Conservation (phyloP, 2,329 filamentous ascomycete species). For the Colletotrichum horii region DNA sequence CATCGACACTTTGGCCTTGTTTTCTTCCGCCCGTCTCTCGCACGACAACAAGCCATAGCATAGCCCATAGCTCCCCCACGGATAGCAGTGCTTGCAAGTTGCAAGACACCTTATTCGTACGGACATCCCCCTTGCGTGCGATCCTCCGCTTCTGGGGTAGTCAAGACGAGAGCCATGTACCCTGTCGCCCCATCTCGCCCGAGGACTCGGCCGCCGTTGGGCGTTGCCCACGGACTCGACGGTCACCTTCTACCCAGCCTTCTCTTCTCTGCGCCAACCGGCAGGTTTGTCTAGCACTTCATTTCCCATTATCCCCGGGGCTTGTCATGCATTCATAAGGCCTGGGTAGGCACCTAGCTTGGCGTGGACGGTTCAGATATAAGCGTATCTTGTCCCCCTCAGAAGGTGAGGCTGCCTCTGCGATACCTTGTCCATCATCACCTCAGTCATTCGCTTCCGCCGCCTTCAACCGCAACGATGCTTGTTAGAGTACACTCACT, state of each 20-base stretch:
- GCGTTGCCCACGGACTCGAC: slow-evolving; percentile 2
- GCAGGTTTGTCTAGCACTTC: neutral
- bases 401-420: neutral
- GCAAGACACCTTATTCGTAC: neutral
- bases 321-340: neutral
- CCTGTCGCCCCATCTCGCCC: neutral
- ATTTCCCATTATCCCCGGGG: slow-evolving; percentile 6
- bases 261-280: neutral
- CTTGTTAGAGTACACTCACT: slow-evolving; percentile 21
- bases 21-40: neutral
- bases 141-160: neutral
- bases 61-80: neutral
- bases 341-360: neutral
- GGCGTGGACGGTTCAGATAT: neutral
- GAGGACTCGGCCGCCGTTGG: slow-evolving; percentile 10
- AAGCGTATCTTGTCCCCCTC: neutral
- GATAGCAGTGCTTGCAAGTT: neutral
- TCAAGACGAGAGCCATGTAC: neutral
- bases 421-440: neutral
- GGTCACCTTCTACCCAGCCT: neutral
- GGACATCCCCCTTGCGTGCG: slow-evolving; percentile 6
- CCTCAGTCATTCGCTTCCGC: neutral
- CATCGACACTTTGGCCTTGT: neutral
- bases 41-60: slow-evolving; percentile 1
- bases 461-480: slow-evolving; percentile 10